phyloP scores from a whole-genome alignment of 179 eudicot species.

The Kewa caespitosa region DNA sequence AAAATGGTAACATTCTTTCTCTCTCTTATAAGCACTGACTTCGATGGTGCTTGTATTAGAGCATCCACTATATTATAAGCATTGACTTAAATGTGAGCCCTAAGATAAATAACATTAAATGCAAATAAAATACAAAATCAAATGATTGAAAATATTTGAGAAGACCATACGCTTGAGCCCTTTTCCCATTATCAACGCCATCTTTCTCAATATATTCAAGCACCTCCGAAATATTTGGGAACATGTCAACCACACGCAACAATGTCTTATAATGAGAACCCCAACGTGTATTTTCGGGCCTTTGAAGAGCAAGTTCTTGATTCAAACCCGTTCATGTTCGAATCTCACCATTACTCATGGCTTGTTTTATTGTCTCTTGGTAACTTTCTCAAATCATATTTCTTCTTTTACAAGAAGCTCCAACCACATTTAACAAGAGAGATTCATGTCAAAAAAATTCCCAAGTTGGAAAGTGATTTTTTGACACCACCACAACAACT shows the following conservation, averaged over 20 bases:
- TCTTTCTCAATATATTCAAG: too few species aligned
- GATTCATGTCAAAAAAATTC: not conserved
- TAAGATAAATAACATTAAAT: too few species aligned
- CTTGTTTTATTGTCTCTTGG: not conserved
- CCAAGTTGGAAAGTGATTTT: not conserved
- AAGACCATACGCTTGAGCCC: too few species aligned
- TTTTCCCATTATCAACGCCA: too few species aligned
- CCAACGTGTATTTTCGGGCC: not conserved
- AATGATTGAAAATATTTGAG: too few species aligned
- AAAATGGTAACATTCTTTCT: too few species aligned
- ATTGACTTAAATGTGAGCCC: too few species aligned
- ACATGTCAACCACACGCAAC: not conserved
- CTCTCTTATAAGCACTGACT: too few species aligned
- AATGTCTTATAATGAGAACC: not conserved
- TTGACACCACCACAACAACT: not conserved
- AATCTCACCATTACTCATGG: not conserved
- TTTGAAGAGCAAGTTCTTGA: not conserved
- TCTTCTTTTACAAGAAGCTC: constrained; percentile 1
- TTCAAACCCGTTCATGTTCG: not conserved
- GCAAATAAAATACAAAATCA: too few species aligned
- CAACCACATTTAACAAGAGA: constrained; percentile 2
- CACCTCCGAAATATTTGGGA: too few species aligned
- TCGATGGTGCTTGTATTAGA: too few species aligned
- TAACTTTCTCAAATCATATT: not conserved
- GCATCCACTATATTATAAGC: too few species aligned